phyloP scores from a whole-genome alignment of 176 grass and related monocot species.

The Pharus latifolius region DNA sequence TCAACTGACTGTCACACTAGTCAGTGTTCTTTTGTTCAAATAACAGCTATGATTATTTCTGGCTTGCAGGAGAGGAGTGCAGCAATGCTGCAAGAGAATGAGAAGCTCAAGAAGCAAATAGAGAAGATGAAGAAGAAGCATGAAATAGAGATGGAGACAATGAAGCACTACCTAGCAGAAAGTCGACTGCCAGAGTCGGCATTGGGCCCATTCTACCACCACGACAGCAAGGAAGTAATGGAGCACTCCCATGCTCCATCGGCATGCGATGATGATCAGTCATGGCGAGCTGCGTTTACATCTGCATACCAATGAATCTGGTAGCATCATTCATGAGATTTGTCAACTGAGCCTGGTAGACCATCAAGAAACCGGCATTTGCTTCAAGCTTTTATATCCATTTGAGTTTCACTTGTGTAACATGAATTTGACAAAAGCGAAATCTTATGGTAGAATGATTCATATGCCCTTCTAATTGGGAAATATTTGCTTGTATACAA shows the following conservation, averaged over 20 bases:
- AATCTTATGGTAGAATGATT: too few species aligned
- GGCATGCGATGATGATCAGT: conserved; percentile 49
- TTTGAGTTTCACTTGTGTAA: too few species aligned
- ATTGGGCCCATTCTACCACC: conserved; percentile 46
- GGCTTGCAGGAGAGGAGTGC: conserved; percentile 46
- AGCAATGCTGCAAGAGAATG: conserved; percentile 53
- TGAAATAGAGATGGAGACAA: conserved; percentile 70
- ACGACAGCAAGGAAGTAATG: conserved; percentile 12
- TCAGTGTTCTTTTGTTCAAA: not conserved
- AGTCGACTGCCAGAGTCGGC: conserved; percentile 88
- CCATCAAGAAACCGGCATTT: not conserved
- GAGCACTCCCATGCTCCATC: conserved; percentile 2
- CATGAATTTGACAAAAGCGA: too few species aligned
- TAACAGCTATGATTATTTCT: conserved; percentile 1
- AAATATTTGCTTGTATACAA: not conserved
- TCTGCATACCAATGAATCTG: conserved; percentile 41
- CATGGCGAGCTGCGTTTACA: conserved; percentile 76
- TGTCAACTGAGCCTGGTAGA: conserved; percentile 45
- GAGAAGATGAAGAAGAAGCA: conserved; percentile 90
- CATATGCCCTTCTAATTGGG: not conserved
- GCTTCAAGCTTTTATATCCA: not conserved
- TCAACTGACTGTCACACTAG: too few species aligned
- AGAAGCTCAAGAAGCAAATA: conserved; percentile 75
- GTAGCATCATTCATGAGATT: not conserved
- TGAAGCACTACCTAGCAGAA: conserved; percentile 89